Conservation (phyloP, 768 basidiomycete genomes). For the Tylopilus rubrobrunneus region DNA sequence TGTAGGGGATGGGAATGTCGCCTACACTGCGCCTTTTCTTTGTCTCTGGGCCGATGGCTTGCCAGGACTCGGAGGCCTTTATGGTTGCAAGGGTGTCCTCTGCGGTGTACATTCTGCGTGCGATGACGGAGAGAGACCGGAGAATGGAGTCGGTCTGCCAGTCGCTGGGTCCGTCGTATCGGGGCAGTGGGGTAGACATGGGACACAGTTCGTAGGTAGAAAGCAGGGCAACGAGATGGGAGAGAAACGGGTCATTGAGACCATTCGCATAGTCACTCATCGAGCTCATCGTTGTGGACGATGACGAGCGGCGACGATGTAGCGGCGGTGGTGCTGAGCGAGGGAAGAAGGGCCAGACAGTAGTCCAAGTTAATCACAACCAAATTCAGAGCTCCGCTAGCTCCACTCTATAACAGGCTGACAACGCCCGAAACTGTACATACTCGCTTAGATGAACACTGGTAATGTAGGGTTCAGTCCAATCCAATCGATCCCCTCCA, state of each 20-base stretch:
- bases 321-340: slow-evolving; percentile 7
- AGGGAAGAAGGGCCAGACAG: slow-evolving; percentile 3
- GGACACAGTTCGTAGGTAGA: slow-evolving; percentile 59
- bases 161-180: slow-evolving; percentile 52
- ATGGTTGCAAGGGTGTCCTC: slow-evolving; percentile 44
- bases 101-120: slow-evolving; percentile 52
- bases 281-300: slow-evolving; percentile 34
- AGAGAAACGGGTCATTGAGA: slow-evolving; percentile 39
- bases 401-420: background rate
- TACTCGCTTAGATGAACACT: slow-evolving; percentile 56
- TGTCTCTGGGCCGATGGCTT: slow-evolving; percentile 35
- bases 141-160: slow-evolving; percentile 59
- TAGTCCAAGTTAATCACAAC: background rate
- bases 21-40: slow-evolving; percentile 44
- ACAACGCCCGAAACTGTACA: slow-evolving; percentile 7
- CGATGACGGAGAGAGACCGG: slow-evolving; percentile 47
- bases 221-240: slow-evolving; percentile 54
- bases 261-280: slow-evolving; percentile 20
- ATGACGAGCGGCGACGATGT: slow-evolving; percentile 4
- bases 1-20: slow-evolving; percentile 33
- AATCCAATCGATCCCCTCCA: slow-evolving; percentile 67
- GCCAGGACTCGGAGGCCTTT: slow-evolving; percentile 35
- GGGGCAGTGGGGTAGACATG: slow-evolving; percentile 45
- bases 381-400: slow-evolving; percentile 21
- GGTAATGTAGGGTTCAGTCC: slow-evolving; percentile 75